phyloP scores from a whole-genome alignment of 257 asterid species.

The Solanum ossicruentum region DNA sequence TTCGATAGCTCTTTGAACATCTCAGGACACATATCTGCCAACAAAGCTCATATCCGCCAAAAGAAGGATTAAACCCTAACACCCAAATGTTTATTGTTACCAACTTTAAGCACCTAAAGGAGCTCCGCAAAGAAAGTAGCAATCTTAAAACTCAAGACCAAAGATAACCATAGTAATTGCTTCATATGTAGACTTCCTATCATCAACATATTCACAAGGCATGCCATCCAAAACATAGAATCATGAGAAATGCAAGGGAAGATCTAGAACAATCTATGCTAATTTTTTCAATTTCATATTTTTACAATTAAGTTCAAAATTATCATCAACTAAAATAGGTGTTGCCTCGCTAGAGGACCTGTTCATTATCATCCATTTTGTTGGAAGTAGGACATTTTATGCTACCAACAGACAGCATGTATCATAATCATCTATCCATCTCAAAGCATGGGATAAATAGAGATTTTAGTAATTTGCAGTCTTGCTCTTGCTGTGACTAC shows the following conservation, averaged over 20 bases:
- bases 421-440: not conserved
- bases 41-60: not conserved
- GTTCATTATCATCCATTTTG: not conserved
- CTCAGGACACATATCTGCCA: not conserved
- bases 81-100: not conserved
- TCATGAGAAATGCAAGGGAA: not conserved
- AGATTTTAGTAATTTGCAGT: not conserved
- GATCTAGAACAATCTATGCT: not conserved
- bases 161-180: not conserved
- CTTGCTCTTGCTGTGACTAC: not conserved
- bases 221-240: not conserved
- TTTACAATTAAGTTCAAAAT: not conserved
- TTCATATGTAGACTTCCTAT: not conserved
- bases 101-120: not conserved
- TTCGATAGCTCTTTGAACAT: not conserved
- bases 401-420: not conserved
- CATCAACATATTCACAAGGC: not conserved
- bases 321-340: not conserved
- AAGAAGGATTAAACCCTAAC: not conserved
- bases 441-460: not conserved
- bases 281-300: not conserved
- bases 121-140: not conserved
- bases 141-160: not conserved
- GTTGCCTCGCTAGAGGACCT: not conserved
- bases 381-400: not conserved